These are phyloP conservation scores for Thalassiosira hispida DNA, from an alignment of 352 stramenopile species.

Conservation along the genomic window DNA sequence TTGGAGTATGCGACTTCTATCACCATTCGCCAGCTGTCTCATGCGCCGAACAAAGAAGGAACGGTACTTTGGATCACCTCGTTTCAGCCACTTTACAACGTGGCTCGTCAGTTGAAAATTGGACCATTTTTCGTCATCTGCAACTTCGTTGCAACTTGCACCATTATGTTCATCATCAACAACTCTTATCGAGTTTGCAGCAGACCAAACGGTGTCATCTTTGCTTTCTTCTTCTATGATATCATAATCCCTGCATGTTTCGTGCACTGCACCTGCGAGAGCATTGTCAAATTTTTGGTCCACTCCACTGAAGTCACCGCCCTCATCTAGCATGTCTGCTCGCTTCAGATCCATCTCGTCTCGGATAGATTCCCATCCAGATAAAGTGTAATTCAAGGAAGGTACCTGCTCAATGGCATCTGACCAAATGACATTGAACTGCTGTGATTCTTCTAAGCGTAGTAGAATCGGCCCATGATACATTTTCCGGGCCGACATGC, in stretches of 20 bases:
- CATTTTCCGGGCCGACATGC: constrained; percentile 9
- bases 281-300: neutral
- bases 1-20: constrained; percentile 47
- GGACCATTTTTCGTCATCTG: neutral
- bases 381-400: neutral
- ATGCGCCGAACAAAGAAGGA: constrained; percentile 59
- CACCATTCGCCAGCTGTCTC: constrained; percentile 53
- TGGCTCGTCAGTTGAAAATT: constrained; percentile 42
- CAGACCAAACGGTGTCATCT: neutral
- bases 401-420: neutral
- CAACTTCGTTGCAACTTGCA: too few species aligned
- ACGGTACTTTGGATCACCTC: constrained; percentile 53
- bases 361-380: constrained; percentile 4
- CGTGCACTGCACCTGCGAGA: neutral
- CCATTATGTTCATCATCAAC: too few species aligned
- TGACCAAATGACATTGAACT: constrained; percentile 30
- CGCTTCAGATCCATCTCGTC: neutral
- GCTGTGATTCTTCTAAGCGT: constrained; percentile 35
- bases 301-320: neutral
- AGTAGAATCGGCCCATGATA: neutral
- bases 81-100: constrained; percentile 66
- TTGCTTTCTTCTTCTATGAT: neutral
- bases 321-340: neutral
- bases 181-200: too few species aligned
- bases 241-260: neutral